Evolutionary conservation across 2,329 filamentous ascomycete genomes (phyloP).

Genomic region (Diaporthe sp.): DNA sequence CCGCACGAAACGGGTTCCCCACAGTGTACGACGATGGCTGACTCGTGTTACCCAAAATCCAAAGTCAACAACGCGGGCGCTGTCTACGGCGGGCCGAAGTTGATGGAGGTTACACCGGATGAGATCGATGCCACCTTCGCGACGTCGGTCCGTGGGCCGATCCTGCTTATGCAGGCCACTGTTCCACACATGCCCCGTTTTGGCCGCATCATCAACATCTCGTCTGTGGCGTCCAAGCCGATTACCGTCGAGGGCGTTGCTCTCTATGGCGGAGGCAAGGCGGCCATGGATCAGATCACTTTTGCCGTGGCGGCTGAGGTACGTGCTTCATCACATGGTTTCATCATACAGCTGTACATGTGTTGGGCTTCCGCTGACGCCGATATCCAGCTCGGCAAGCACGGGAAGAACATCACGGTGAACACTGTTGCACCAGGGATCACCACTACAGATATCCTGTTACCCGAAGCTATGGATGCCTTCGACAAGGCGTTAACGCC

Average conservation of each 20-base stretch:
- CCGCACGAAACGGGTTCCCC: background rate
- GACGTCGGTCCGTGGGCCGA: conserved; percentile 47
- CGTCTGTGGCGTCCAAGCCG: conserved; percentile 40
- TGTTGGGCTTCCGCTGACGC: background rate
- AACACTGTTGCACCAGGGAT: conserved; percentile 55
- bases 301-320: conserved; percentile 48
- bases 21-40: background rate
- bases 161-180: conserved; percentile 49
- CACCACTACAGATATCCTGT: conserved; percentile 47
- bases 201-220: conserved; percentile 48
- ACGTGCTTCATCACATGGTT: background rate
- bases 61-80: conserved; percentile 52
- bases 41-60: background rate
- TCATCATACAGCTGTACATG: too few species aligned
- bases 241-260: conserved; percentile 33
- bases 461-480: conserved; percentile 34
- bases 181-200: conserved; percentile 48
- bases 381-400: background rate
- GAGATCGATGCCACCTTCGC: conserved; percentile 44
- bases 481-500: conserved; percentile 38
- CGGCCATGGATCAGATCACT: conserved; percentile 49
- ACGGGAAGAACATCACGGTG: conserved; percentile 51
- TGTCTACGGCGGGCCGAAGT: conserved; percentile 36
- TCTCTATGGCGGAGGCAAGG: conserved; percentile 47
- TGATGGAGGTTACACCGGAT: conserved; percentile 40